These are phyloP conservation scores for Xylaria curta DNA, from an alignment of 495 filamentous ascomycete species.

Conservation along the genomic window DNA sequence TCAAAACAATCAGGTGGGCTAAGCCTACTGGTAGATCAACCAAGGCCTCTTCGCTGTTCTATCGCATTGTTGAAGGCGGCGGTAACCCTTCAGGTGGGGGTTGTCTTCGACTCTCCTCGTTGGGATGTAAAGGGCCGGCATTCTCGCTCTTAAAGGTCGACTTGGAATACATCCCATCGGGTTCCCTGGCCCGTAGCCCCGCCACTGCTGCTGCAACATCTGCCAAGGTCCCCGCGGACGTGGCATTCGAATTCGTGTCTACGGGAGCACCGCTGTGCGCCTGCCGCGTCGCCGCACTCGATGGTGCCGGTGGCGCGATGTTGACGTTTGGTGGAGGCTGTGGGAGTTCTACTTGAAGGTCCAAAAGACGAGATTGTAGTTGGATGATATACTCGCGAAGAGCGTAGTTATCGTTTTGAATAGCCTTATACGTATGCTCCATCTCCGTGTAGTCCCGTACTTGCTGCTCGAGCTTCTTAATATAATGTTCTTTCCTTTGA, in stretches of 20 bases:
- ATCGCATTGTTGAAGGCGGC: conserved; percentile 37
- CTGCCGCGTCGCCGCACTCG: conserved; percentile 61
- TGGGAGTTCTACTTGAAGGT: conserved; percentile 81
- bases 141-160: conserved; percentile 35
- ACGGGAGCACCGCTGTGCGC: conserved; percentile 27
- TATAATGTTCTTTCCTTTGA: conserved; percentile 96
- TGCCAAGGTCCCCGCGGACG: conserved; percentile 39
- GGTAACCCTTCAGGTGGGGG: conserved; percentile 41
- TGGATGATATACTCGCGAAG: conserved; percentile 90
- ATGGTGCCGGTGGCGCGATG: conserved; percentile 41
- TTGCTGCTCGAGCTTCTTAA: conserved; percentile 94
- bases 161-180: conserved; percentile 36
- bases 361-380: conserved; percentile 86
- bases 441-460: conserved; percentile 75
- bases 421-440: conserved; percentile 71
- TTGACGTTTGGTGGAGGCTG: conserved; percentile 69
- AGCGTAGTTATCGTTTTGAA: conserved; percentile 87
- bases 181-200: conserved; percentile 35
- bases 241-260: conserved; percentile 28
- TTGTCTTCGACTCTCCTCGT: conserved; percentile 49
- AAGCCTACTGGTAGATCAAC: too few relatives aligned
- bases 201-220: conserved; percentile 43
- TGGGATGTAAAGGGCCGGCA: conserved; percentile 45
- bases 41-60: background rate
- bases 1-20: background rate